Base-by-base conservation (phyloP, 2,329 filamentous ascomycete genomes). In the Claviceps pazoutovae region DNA sequence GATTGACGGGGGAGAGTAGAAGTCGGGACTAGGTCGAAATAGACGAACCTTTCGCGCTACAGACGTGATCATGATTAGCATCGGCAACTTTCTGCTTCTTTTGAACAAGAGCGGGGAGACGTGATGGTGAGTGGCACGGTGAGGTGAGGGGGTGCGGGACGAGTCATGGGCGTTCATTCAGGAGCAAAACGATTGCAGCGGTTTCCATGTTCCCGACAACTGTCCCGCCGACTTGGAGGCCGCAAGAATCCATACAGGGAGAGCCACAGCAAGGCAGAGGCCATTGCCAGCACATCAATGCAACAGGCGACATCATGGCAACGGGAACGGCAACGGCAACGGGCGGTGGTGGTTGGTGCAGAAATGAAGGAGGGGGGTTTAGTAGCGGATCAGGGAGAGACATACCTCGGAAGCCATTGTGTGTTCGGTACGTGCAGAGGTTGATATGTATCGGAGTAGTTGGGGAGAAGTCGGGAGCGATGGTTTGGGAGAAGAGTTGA, bases 41-140 rank as follows among this genome's bases (percentile, higher is more conserved):
- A 53, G 57, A 71, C 71, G 67, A 82, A 84, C 82, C 78, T 84
- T 73, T 84, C 82, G 76, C 82, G 82, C 82, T 84, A 68, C 59
- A 63, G 54, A 63, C 60, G 55, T 62, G 60, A 56, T 62, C 49
- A 59, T 60, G 61, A 65, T 66, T 64, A 70, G 70, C 63, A 68
- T 57, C 48, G 45, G 46, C 43, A 34, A 38, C 17, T 50, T 23
- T 14, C 5, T 21, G 5, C 14, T 43, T 43, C 13, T 17, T 21
- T 41, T n/a, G 7, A 41, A 41, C 7, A 42, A 41, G 8, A 19
- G n/a, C n/a, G 9, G 19, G 8, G 51, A 45, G 53, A 47, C 46
- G 44, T 46, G 45, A 21, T 14, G 8, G 30, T 36, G 26, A 51
- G 49, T 48, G 50, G 46, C 54, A 48, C 42, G 39, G 47, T 48